These are phyloP conservation scores for Eucalyptus urophylla DNA, from an alignment of 345 rosid species.

Conservation along the genomic window DNA sequence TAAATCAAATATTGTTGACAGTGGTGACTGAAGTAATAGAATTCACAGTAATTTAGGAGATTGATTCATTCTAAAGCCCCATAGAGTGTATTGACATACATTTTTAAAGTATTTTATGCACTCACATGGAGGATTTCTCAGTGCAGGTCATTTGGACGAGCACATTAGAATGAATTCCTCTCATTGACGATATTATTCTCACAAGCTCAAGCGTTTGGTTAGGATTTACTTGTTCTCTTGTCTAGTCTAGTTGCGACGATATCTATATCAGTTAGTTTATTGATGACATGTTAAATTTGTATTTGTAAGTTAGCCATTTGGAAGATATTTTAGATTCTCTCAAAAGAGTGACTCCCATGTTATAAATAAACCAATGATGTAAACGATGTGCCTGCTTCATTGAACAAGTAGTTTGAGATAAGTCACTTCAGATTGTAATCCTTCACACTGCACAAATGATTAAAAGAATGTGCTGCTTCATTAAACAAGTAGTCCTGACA, in stretches of 20 bases:
- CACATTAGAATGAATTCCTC: slow-evolving; percentile 29
- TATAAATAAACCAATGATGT: neutral
- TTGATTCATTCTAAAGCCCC: neutral
- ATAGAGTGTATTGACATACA: neutral
- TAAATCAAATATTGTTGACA: neutral
- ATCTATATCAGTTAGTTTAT: no score
- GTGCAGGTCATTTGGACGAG: slow-evolving; percentile 64
- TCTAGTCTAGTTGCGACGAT: neutral
- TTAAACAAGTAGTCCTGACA: neutral
- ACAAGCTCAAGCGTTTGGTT: slow-evolving; percentile 58
- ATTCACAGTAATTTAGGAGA: neutral
- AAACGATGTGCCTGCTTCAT: neutral
- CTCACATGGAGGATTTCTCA: slow-evolving; percentile 1
- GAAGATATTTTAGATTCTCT: neutral
- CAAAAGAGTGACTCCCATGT: neutral
- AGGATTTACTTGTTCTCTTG: neutral
- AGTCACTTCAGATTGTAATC: neutral
- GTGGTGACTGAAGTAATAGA: neutral
- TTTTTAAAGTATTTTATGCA: neutral
- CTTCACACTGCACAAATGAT: neutral
- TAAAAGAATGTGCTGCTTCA: neutral
- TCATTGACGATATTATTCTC: slow-evolving; percentile 53
- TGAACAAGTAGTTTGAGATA: neutral
- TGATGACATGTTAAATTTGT: neutral
- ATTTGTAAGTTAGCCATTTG: neutral